Percentiles rank a stretch among this genome's conserved stretches.
Conservation (phyloP, 2,329 filamentous ascomycete species). For the Lasiodiplodia sp. region DNA sequence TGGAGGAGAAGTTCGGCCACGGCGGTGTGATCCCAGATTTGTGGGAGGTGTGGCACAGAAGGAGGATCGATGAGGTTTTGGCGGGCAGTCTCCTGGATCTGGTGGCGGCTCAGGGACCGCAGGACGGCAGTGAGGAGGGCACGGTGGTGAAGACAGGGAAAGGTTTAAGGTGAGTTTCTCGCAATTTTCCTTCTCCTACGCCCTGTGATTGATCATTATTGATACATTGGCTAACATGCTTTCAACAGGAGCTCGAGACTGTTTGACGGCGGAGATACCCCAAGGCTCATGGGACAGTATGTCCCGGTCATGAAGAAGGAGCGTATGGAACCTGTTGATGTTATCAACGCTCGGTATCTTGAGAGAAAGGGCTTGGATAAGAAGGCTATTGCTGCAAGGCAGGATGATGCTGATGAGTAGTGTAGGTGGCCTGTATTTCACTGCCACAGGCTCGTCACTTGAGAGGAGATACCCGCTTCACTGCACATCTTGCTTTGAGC, state of each 20-base stretch:
- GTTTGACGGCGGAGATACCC: conserved; percentile 65
- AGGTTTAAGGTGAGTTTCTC: conserved; percentile 15
- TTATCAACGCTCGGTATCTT: conserved; percentile 68
- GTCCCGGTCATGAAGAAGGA: conserved; percentile 63
- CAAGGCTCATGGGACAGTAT: conserved; percentile 65
- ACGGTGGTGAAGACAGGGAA: conserved; percentile 12
- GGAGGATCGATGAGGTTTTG: conserved; percentile 90
- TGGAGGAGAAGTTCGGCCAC: conserved; percentile 46
- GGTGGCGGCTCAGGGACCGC: conserved; percentile 52
- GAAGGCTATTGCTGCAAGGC: conserved; percentile 7
- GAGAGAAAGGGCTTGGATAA: conserved; percentile 55
- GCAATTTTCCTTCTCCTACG: neutral
- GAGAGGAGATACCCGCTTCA: conserved; percentile 6
- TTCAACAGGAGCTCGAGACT: conserved; percentile 55
- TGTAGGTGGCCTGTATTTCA: neutral
- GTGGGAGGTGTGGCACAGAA: conserved; percentile 83
- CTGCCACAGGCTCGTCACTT: neutral
- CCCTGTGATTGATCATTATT: too few species aligned
- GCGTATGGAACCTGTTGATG: conserved; percentile 65
- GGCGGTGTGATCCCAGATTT: conserved; percentile 59
- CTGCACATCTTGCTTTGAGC: neutral
- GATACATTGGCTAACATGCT: neutral
- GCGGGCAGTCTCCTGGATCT: conserved; percentile 76
- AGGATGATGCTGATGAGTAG: conserved; percentile 25
- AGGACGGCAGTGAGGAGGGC: conserved; percentile 26